Conservation (phyloP, 345 rosid genomes). For the thale cress (Arabidopsis thaliana) region TAIR10.1 NC_003075.7:9115001-9115500, state of each 20-base stretch:
- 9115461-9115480: conserved; percentile 4
- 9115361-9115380: conserved; percentile 47
- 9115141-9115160: conserved; percentile 58
- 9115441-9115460: conserved; percentile 26
- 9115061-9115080: conserved; percentile 58
- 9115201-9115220: conserved; percentile 50
- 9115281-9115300: conserved; percentile 67
- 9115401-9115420: conserved; percentile 49
- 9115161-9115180: conserved; percentile 59
- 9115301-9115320: conserved; percentile 65
- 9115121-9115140: conserved; percentile 58
- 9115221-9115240: conserved; percentile 62
- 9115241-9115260: conserved; percentile 62
- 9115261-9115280: conserved; percentile 27
- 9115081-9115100: conserved; percentile 52
- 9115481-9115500: conserved; percentile 33
- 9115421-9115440: conserved; percentile 41
- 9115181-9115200: conserved; percentile 45
- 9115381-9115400: conserved; percentile 59
- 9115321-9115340: conserved; percentile 58
- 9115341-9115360: conserved; percentile 39
- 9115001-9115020: conserved; percentile 53
- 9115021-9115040: conserved; percentile 52
- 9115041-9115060: conserved; percentile 52
- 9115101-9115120: conserved; percentile 67